Evolutionary conservation across 2,329 filamentous ascomycete genomes (phyloP).

Genomic region (Pseudocercospora fuligena): DNA sequence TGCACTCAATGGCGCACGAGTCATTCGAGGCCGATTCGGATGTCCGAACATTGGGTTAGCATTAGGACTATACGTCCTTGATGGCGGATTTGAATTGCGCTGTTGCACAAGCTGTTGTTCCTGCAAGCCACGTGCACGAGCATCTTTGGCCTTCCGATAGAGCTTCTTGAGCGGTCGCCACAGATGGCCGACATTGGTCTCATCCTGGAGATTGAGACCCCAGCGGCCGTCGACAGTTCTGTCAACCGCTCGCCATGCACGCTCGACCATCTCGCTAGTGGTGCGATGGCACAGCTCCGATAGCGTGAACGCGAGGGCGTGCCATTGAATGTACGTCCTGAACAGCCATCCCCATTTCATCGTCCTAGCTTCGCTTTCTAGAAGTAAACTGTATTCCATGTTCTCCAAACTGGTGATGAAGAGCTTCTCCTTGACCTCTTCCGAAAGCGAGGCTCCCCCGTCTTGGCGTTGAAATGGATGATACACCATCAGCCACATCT

Average conservation of each 20-base stretch:
- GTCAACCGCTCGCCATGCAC: conserved; percentile 65
- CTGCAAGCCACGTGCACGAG: conserved; percentile 56
- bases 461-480: conserved; percentile 71
- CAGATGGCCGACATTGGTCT: conserved; percentile 56
- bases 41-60: conserved; percentile 42
- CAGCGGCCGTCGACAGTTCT: conserved; percentile 50
- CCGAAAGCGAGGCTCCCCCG: conserved; percentile 60
- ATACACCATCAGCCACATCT: conserved; percentile 78
- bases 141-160: conserved; percentile 62
- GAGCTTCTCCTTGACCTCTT: conserved; percentile 69
- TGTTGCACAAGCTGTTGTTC: conserved; percentile 40
- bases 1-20: conserved; percentile 40
- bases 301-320: conserved; percentile 65
- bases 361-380: conserved; percentile 67
- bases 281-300: conserved; percentile 64
- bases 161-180: conserved; percentile 68
- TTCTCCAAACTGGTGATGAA: conserved; percentile 76
- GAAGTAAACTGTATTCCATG: conserved; percentile 69
- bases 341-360: conserved; percentile 70
- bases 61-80: conserved; percentile 40
- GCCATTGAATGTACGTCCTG: conserved; percentile 68
- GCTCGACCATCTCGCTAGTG: conserved; percentile 61
- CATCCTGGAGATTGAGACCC: conserved; percentile 40
- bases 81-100: conserved; percentile 23
- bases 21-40: conserved; percentile 35